phyloP scores from a whole-genome alignment of 2,329 filamentous ascomycete genomes.

The Aschersonia sp. region DNA sequence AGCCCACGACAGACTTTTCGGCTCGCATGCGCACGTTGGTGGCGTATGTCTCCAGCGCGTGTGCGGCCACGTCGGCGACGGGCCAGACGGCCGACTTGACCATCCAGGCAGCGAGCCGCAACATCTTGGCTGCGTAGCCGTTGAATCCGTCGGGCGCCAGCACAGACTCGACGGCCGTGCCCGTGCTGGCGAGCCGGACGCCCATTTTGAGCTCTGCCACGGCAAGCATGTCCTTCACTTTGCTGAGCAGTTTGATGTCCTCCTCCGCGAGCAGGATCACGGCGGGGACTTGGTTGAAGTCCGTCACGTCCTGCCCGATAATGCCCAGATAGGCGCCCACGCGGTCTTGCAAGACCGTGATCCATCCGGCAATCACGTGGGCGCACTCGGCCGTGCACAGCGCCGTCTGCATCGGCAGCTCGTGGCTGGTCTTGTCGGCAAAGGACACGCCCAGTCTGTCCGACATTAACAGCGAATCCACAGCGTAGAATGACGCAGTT shows the following conservation, averaged over 20 bases:
- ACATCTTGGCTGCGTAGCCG: constrained; percentile 72
- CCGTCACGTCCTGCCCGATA: constrained; percentile 68
- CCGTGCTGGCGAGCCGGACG: constrained; percentile 17
- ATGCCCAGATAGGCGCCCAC: constrained; percentile 83
- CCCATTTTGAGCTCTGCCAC: constrained; percentile 71
- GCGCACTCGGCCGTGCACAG: constrained; percentile 91
- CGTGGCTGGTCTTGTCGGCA: constrained; percentile 67
- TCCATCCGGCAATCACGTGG: constrained; percentile 89
- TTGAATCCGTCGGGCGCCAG: constrained; percentile 44
- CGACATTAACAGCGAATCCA: constrained; percentile 78
- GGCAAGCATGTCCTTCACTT: constrained; percentile 65
- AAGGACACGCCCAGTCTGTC: constrained; percentile 77
- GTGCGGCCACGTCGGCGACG: constrained; percentile 39
- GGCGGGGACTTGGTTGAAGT: constrained; percentile 65
- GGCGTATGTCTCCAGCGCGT: constrained; percentile 39
- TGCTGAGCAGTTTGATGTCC: constrained; percentile 70
- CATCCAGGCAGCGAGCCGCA: constrained; percentile 74
- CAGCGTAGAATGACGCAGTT: constrained; percentile 90
- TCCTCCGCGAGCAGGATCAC: constrained; percentile 88
- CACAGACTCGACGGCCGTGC: constrained; percentile 36
- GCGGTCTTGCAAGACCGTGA: constrained; percentile 81
- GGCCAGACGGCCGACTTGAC: constrained; percentile 87
- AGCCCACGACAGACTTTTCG: constrained; percentile 32
- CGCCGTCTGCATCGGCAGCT: constrained; percentile 78
- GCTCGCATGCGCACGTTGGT: constrained; percentile 35